Evolutionary conservation across 306 rosid species (phyloP), one percentile per base, ranked within the genome.

Genomic region (Lathyrus aphaca): DNA sequence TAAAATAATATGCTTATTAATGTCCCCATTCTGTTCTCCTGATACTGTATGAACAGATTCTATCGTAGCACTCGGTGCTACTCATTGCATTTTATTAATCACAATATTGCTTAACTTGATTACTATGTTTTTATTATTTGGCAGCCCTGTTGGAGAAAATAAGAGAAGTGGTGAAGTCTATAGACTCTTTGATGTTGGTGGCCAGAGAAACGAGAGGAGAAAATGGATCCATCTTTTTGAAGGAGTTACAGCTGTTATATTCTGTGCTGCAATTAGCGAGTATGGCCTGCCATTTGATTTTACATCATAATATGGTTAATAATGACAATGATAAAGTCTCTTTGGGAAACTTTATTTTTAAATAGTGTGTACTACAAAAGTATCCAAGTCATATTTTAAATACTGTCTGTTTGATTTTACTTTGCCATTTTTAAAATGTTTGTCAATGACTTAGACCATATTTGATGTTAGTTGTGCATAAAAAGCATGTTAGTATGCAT

Each of bases 191-290:
- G 99, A 91, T 80, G 99, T 94, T 72, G 97, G 99, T 30, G 99
- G 99, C 56, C 97, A 91, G 87, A 87, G 96, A 89, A 94, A 94
- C 32, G 99, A 94, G 88, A 88, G 99, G 84, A 84, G 99, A 73
- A 94, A 94, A 77, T 94, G 99, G 99, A 94, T 94, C 80, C 97
- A 94, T 94, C 91, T 94, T 29, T 94, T 94, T 44, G 99, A 94
- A 87, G 99, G 97, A 64, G 99, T 94, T 69, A 84, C 96, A 14
- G 99, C 99, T 68, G 96, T 94, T 68, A 94, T 94, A 78, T 94
- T 94, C 86, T 94, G 99, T 79, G 97, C 95, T 67, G 91, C 99
- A 43, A 84, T 94, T 66, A 94, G 99, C 87, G 99, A 94, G 99
- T 94, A 89, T 85, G 94, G 54, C 62, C 57, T 57, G 2, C 69